A percentile compares a stretch with the other conserved stretches of the same genome.
Evolutionary conservation across 2,329 filamentous ascomycete genomes (phyloP).

Genomic region (Ophiostoma perfectum): DNA sequence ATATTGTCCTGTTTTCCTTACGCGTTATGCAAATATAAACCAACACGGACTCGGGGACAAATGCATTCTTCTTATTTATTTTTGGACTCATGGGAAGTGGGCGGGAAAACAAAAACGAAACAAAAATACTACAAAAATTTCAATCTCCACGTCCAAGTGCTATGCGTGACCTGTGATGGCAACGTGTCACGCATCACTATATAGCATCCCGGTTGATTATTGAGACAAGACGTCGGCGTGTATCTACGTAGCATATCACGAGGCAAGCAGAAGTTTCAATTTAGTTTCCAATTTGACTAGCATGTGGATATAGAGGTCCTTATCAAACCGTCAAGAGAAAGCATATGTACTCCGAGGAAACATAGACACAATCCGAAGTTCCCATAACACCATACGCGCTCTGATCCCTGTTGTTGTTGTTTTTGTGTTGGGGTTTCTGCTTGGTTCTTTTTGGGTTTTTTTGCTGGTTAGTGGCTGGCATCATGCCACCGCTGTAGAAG

Average conservation of each 20-base stretch:
- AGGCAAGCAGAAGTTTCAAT: too few relatives aligned
- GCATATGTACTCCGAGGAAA: too few relatives aligned
- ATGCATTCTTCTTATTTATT: conserved; percentile 20
- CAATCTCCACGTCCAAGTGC: conserved; percentile 5
- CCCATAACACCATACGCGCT: too few relatives aligned
- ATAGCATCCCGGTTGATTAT: too few relatives aligned
- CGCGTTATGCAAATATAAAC: conserved; percentile 17
- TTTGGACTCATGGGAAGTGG: conserved; percentile 16
- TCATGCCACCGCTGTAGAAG: background rate
- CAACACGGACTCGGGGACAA: conserved; percentile 20
- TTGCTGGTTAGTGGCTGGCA: background rate
- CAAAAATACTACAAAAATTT: conserved; percentile 21
- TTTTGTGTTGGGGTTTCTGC: too few relatives aligned
- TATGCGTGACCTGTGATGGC: background rate
- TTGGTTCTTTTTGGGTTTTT: background rate
- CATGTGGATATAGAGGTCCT: too few relatives aligned
- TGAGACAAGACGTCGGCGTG: too few relatives aligned
- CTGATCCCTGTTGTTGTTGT: too few relatives aligned
- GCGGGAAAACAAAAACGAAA: conserved; percentile 20
- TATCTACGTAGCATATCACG: too few relatives aligned
- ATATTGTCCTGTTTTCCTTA: conserved; percentile 18
- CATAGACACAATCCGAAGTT: too few relatives aligned
- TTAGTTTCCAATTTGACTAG: too few relatives aligned
- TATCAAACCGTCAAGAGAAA: too few relatives aligned
- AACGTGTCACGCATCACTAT: background rate